These are phyloP conservation scores for Saccharomyces hybrid DNA, from an alignment of 1,139 yeast genomes.

Conservation along the genomic window DNA sequence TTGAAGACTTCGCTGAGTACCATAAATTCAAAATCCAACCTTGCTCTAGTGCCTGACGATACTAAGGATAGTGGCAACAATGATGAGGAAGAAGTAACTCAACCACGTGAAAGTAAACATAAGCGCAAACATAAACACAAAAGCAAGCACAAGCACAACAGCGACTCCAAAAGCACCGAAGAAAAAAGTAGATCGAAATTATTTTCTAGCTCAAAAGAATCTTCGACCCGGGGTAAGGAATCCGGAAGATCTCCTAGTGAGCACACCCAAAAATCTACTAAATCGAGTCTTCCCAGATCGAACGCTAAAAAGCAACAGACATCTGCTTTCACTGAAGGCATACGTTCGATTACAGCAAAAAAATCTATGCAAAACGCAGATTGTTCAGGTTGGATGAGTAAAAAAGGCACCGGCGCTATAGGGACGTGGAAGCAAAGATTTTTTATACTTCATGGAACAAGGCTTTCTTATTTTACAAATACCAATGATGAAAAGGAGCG, in stretches of 20 bases:
- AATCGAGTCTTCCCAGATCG: constrained; percentile 4
- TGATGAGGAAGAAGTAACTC: neutral
- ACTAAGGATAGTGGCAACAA: neutral
- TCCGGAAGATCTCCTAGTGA: neutral
- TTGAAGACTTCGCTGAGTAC: constrained; percentile 2
- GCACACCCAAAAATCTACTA: neutral
- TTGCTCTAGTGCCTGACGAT: neutral
- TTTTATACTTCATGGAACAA: constrained; percentile 85
- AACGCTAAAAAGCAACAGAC: constrained; percentile 50
- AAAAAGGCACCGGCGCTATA: constrained; percentile 73
- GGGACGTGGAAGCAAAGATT: constrained; percentile 89
- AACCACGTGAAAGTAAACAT: neutral
- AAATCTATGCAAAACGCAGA: constrained; percentile 71
- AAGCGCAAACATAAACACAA: neutral
- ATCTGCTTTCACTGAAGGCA: constrained; percentile 92
- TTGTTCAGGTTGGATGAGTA: constrained; percentile 92
- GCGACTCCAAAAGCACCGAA: neutral
- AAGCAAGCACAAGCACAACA: neutral
- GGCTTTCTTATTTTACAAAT: constrained; percentile 79
- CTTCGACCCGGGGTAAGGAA: neutral
- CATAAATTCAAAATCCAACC: neutral
- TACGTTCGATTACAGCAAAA: constrained; percentile 66
- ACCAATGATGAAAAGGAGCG: constrained; percentile 73
- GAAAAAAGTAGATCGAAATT: neutral
- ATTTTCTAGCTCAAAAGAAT: neutral